Base-by-base conservation (phyloP, 495 filamentous ascomycete species). In the Hypoxylon rickii region DNA sequence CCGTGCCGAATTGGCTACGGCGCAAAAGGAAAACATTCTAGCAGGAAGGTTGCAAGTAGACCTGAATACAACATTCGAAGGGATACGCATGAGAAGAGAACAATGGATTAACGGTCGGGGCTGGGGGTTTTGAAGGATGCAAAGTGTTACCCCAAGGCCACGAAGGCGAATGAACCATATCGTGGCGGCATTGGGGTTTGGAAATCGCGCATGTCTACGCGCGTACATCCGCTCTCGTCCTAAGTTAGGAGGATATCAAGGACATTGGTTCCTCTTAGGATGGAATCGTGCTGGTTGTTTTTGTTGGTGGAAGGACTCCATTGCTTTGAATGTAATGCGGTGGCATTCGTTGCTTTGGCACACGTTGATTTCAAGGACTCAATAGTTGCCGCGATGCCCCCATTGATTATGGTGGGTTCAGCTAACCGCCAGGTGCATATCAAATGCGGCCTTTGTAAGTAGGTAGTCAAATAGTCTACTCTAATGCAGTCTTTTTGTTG, bases 211-310 rank as follows among this genome's bases (percentile, higher is more conserved):
- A 19, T n/a, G n/a, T n/a, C n/a, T n/a, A n/a, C n/a, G n/a, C 34
- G 22, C 12, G 42, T 29, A 36, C 17, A 19, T 17, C 20, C 5
- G 21, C 6, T 15, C 12, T 19, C 20, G 42, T 34, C 32, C 11
- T n/a, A n/a, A 34, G 36, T 40, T 41, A 58, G 55, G 48, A 41
- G 39, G 16, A 29, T 52, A 52, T 41, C 42, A 22, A 10, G 21
- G 33, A 41, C 18, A 36, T 58, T 52, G 48, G 47, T 21, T n/a
- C 46, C 15, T 32, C 29, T 55, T 45, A 57, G 55, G 55, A 58
- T 58, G 55, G 36, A 49, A 19, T 49, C 17, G 21, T 57, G 45
- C 38, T 50, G n/a, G n/a, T n/a, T 5, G 10, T 48, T 26, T 29
- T 18, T 7, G 16, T 42, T 8, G 47, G 34, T 37, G 18, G 24